Conservation (phyloP, 148 eudicot genomes). For the Pharnaceum exiguum region DNA sequence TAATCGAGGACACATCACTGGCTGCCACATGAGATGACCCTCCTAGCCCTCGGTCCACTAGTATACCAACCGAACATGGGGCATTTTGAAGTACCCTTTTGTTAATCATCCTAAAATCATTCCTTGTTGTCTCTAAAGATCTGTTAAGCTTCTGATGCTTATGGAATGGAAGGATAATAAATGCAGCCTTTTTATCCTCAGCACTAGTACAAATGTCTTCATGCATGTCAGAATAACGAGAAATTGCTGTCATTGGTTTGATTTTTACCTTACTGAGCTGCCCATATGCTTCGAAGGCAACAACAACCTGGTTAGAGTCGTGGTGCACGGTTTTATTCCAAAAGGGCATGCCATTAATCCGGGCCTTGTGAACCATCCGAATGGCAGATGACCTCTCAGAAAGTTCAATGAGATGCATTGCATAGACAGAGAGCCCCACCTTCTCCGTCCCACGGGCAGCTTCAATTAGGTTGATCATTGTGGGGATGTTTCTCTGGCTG, state of each 20-base stretch:
- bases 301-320: conserved; percentile 79
- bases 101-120: conserved; percentile 47
- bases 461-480: conserved; percentile 70
- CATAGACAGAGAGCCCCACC: conserved; percentile 52
- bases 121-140: conserved; percentile 58
- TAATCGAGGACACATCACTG: conserved; percentile 32
- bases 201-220: conserved; percentile 61
- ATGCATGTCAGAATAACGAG: conserved; percentile 70
- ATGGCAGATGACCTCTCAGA: conserved; percentile 76
- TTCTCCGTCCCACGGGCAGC: conserved; percentile 52
- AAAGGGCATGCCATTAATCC: conserved; percentile 51
- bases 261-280: conserved; percentile 43
- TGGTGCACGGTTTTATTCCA: conserved; percentile 71
- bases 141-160: conserved; percentile 78
- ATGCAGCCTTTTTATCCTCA: conserved; percentile 52
- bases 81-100: conserved; percentile 60
- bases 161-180: conserved; percentile 64
- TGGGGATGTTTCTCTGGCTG: conserved; percentile 61
- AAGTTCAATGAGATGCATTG: conserved; percentile 50
- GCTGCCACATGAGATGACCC: conserved; percentile 36
- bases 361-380: conserved; percentile 73
- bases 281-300: conserved; percentile 61
- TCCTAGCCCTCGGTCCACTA: conserved; percentile 61
- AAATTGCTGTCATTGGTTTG: conserved; percentile 66
- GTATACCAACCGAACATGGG: conserved; percentile 73